Evolutionary conservation across 306 rosid species (phyloP).

Genomic region (Cicer yamashitae): DNA sequence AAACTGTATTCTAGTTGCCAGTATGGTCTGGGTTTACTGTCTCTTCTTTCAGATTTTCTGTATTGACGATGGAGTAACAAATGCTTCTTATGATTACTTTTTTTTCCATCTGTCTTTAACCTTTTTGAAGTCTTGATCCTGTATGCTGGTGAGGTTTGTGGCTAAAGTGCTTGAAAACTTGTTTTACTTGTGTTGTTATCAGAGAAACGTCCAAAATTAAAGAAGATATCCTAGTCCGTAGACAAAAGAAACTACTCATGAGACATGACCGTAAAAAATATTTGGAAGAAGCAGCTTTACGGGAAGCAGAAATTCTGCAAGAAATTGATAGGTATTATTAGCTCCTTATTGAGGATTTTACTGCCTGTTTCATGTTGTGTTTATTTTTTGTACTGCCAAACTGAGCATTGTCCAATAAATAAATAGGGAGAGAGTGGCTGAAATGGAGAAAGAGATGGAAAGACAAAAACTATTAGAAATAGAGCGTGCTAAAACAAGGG

Average conservation of each 20-base stretch:
- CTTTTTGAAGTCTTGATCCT: constrained; percentile 15
- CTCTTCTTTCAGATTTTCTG: background rate
- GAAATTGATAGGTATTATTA: constrained; percentile 80
- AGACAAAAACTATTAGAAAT: constrained; percentile 80
- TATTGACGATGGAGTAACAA: background rate
- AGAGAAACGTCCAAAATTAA: constrained; percentile 77
- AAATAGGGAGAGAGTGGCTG: constrained; percentile 76
- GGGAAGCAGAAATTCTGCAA: constrained; percentile 81
- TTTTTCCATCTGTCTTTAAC: background rate
- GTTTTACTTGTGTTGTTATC: constrained; percentile 38
- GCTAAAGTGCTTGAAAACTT: constrained; percentile 35
- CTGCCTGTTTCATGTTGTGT: constrained; percentile 28
- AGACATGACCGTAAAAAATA: constrained; percentile 73
- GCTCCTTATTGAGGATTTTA: constrained; percentile 34
- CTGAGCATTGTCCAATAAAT: constrained; percentile 42
- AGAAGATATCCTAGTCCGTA: constrained; percentile 74
- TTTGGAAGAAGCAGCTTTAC: constrained; percentile 77
- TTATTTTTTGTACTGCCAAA: constrained; percentile 34
- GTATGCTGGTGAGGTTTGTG: constrained; percentile 36
- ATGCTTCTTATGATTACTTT: background rate
- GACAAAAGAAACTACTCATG: constrained; percentile 73
- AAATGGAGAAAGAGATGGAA: constrained; percentile 85
- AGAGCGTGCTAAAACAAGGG: constrained; percentile 92
- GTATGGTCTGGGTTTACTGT: constrained; percentile 20
- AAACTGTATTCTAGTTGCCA: background rate